These are phyloP conservation scores for Lachancea nothofagi DNA, from an alignment of 805 yeast species.

Conservation along the genomic window DNA sequence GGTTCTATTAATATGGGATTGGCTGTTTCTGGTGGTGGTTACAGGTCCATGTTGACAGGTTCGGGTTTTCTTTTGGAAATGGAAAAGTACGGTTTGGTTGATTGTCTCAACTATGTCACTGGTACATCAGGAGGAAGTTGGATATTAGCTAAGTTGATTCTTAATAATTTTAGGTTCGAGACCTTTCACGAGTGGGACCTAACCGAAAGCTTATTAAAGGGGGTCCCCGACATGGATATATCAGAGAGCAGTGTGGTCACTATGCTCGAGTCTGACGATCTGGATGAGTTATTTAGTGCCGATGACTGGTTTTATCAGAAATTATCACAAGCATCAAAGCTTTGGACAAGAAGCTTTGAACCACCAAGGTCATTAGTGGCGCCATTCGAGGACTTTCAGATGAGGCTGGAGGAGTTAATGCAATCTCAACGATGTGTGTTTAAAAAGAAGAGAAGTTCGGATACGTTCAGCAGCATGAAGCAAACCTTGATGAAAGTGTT, in stretches of 20 bases:
- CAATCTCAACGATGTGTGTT: constrained; percentile 6
- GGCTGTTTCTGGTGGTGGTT: constrained; percentile 37
- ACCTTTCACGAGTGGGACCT: constrained; percentile 38
- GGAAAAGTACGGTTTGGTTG: constrained; percentile 41
- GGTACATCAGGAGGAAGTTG: constrained; percentile 75
- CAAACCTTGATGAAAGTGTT: constrained; percentile 12
- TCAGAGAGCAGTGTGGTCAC: constrained; percentile 21
- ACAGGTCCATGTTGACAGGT: constrained; percentile 34
- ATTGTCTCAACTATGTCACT: constrained; percentile 49
- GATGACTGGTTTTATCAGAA: constrained; percentile 10
- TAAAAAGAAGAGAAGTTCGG: constrained; percentile 14
- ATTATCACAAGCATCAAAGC: constrained; percentile 1
- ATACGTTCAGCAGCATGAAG: constrained; percentile 14
- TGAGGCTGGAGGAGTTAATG: constrained; percentile 19
- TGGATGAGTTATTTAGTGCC: constrained; percentile 13
- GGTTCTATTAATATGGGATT: constrained; percentile 33
- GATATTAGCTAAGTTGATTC: constrained; percentile 48
- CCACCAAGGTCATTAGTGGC: constrained; percentile 8
- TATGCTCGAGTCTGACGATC: constrained; percentile 13
- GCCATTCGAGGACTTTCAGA: constrained; percentile 8
- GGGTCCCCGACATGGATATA: constrained; percentile 50
- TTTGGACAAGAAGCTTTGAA: constrained; percentile 2
- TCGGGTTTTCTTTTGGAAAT: constrained; percentile 29
- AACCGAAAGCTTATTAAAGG: constrained; percentile 46
- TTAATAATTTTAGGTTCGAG: constrained; percentile 37